Percentiles rank a stretch among this genome's conserved stretches.
These are phyloP conservation scores for Paecilomyces formosus DNA, from an alignment of 2,329 filamentous ascomycete species.

Conservation along the genomic window DNA sequence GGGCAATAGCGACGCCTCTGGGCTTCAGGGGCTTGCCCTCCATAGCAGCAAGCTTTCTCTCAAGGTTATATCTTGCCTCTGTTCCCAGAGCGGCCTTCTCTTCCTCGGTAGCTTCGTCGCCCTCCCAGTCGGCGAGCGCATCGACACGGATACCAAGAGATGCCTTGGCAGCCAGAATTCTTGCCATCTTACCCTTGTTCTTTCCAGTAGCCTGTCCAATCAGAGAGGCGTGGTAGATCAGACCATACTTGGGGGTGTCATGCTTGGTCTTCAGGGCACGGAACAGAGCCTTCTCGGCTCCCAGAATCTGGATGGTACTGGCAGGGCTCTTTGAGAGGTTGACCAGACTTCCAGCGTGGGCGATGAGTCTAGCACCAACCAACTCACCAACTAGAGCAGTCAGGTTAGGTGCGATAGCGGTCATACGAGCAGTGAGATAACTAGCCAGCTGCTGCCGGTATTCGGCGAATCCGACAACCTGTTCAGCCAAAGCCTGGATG, in stretches of 20 bases:
- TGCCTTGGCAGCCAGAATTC: conserved; percentile 89
- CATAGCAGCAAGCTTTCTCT: conserved; percentile 48
- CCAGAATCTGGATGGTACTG: conserved; percentile 94
- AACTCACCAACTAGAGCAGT: conserved; percentile 88
- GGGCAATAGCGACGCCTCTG: conserved; percentile 66
- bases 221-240: conserved; percentile 85
- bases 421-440: conserved; percentile 90
- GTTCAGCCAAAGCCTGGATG: conserved; percentile 83
- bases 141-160: conserved; percentile 90
- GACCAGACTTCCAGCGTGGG: conserved; percentile 88
- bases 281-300: conserved; percentile 98
- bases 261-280: conserved; percentile 98
- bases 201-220: conserved; percentile 95
- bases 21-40: conserved; percentile 86
- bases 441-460: conserved; percentile 81
- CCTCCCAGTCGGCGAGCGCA: conserved; percentile 72
- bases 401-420: conserved; percentile 91
- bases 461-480: conserved; percentile 86
- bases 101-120: conserved; percentile 74
- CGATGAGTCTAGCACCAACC: conserved; percentile 88
- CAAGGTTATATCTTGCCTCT: conserved; percentile 41
- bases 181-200: conserved; percentile 99
- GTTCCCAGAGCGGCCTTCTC: conserved; percentile 78
- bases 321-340: conserved; percentile 91
- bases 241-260: conserved; percentile 96